Conservation (phyloP, 1,284 basidiomycete genomes). For the Trametes hirsuta region DNA sequence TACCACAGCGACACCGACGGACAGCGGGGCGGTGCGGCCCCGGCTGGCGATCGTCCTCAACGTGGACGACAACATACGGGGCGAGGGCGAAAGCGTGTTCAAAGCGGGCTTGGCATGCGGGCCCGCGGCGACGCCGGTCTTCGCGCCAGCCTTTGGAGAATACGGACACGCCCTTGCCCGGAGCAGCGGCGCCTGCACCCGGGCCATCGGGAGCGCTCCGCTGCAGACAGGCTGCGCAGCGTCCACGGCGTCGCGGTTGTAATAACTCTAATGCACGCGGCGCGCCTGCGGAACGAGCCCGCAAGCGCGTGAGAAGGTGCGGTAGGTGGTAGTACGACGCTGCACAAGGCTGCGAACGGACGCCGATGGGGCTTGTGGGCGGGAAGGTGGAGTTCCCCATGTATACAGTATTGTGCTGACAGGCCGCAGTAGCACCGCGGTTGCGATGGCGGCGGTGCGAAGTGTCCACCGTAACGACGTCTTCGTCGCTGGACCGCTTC, state of each 20-base stretch:
- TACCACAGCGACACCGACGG: background rate
- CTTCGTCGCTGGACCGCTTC: too few species aligned
- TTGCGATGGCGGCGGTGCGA: too few species aligned
- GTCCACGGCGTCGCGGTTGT: background rate
- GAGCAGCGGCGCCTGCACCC: background rate
- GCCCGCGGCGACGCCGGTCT: conserved; percentile 27
- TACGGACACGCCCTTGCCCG: background rate
- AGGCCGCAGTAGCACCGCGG: too few species aligned
- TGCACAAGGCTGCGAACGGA: too few species aligned
- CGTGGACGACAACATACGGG: conserved; percentile 1
- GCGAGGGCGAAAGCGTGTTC: conserved; percentile 22
- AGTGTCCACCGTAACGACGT: too few species aligned
- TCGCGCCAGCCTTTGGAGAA: conserved; percentile 17
- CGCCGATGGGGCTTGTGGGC: too few species aligned
- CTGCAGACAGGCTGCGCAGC: background rate
- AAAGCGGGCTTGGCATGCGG: conserved; percentile 29
- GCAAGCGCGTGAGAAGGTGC: background rate
- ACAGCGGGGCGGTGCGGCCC: conserved; percentile 3
- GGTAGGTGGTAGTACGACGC: background rate
- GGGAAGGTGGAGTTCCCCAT: too few species aligned
- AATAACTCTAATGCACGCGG: background rate
- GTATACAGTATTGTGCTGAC: too few species aligned
- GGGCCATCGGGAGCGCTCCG: background rate
- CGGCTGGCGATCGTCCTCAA: background rate
- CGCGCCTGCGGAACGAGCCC: background rate